phyloP scores from a whole-genome alignment of 305 asterid species.

The Petunia hybrid region DNA sequence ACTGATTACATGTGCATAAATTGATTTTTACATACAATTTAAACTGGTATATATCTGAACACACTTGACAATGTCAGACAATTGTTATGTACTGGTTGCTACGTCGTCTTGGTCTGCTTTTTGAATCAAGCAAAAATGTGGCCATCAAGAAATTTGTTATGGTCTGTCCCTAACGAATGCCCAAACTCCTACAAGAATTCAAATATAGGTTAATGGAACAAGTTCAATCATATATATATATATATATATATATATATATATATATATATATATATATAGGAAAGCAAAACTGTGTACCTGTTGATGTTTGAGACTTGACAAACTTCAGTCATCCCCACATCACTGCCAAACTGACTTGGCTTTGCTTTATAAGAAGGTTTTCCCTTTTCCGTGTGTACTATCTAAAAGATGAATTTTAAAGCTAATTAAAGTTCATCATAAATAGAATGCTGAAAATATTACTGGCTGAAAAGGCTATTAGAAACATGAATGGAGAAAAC shows the following conservation, averaged over 20 bases:
- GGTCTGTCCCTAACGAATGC: slow-evolving; percentile 41
- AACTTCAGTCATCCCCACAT: slow-evolving; percentile 44
- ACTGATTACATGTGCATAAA: slow-evolving; percentile 19
- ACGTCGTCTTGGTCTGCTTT: slow-evolving; percentile 26
- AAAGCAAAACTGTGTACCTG: slow-evolving; percentile 49
- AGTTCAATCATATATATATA: not conserved
- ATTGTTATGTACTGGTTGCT: slow-evolving; percentile 11
- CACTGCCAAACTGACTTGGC: slow-evolving; percentile 39
- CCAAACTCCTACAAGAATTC: slow-evolving; percentile 57
- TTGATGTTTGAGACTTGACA: slow-evolving; percentile 38
- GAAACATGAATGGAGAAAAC: not conserved
- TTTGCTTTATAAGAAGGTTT: slow-evolving; percentile 48
- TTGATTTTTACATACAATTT: slow-evolving; percentile 27
- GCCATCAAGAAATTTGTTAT: slow-evolving; percentile 15
- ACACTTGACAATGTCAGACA: slow-evolving; percentile 23
- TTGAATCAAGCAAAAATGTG: slow-evolving; percentile 35
- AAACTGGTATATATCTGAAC: slow-evolving; percentile 20
- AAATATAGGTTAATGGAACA: slow-evolving; percentile 2
- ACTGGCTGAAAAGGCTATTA: not conserved
- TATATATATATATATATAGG: too few species aligned
- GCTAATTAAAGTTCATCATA: slow-evolving; percentile 15
- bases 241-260: too few species aligned
- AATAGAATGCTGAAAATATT: not conserved
- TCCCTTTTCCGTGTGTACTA: slow-evolving; percentile 48
- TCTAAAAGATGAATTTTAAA: slow-evolving; percentile 41